Conservation (phyloP, 148 eudicot species). For the Diospyros kaki region DNA sequence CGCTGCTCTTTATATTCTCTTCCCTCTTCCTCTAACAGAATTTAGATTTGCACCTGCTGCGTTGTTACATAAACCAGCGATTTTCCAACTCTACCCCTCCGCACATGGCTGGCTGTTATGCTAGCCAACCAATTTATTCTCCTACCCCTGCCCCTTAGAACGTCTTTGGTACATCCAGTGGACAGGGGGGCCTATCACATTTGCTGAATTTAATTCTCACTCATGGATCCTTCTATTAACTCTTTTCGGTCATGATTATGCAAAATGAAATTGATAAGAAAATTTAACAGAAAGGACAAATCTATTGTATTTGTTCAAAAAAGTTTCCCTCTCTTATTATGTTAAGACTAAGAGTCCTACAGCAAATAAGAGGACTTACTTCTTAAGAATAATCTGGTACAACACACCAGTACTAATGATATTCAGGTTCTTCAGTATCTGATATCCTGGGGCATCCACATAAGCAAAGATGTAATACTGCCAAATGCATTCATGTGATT, state of each 20-base stretch:
- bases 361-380: constrained; percentile 35
- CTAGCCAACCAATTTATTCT: no score
- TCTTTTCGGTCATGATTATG: background rate
- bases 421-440: constrained; percentile 89
- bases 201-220: background rate
- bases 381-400: constrained; percentile 87
- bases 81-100: no score
- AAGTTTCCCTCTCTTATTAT: background rate
- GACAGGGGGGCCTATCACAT: no score
- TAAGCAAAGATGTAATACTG: constrained; percentile 99
- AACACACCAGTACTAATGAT: constrained; percentile 93
- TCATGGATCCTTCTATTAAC: background rate
- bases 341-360: constrained; percentile 1
- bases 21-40: no score
- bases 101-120: no score
- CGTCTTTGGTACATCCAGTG: no score
- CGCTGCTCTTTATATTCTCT: no score
- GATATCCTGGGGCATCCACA: constrained; percentile 99
- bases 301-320: background rate
- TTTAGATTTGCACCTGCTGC: no score
- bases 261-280: background rate
- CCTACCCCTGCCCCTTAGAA: no score
- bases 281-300: background rate
- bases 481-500: constrained; percentile 17
- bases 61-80: no score